These are phyloP conservation scores for Phymatotrichopsis omnivora DNA, from an alignment of 2,329 filamentous ascomycete species.

Conservation along the genomic window DNA sequence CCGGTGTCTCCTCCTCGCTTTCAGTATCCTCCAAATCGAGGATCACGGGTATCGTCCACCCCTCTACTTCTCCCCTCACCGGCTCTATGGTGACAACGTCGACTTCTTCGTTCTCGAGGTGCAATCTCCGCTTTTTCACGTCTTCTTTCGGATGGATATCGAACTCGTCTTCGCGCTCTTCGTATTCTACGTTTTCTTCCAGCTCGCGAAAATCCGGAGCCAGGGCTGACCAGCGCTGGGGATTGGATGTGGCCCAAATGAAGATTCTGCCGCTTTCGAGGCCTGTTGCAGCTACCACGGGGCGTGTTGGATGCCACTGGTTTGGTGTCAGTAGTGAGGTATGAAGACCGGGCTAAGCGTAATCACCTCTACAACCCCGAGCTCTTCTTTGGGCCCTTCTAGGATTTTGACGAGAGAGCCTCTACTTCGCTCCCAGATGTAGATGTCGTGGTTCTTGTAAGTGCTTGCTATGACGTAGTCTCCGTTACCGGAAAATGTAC, in stretches of 20 bases:
- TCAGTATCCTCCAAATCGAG: slow-evolving; percentile 88
- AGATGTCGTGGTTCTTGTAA: slow-evolving; percentile 97
- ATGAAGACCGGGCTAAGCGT: background rate
- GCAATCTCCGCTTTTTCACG: slow-evolving; percentile 78
- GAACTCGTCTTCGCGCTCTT: slow-evolving; percentile 93
- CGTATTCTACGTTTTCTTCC: slow-evolving; percentile 95
- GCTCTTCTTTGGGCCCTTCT: slow-evolving; percentile 91
- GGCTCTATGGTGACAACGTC: slow-evolving; percentile 74
- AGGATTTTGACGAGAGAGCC: slow-evolving; percentile 93
- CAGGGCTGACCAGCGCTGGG: slow-evolving; percentile 92
- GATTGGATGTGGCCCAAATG: slow-evolving; percentile 90
- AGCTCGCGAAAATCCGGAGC: slow-evolving; percentile 96
- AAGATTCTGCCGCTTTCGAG: slow-evolving; percentile 89
- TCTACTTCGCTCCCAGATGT: slow-evolving; percentile 92
- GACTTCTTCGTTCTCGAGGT: slow-evolving; percentile 85
- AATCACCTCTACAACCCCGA: slow-evolving; percentile 68
- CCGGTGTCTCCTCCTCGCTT: slow-evolving; percentile 67
- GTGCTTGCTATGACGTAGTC: slow-evolving; percentile 96
- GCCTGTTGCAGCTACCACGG: slow-evolving; percentile 81
- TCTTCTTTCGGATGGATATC: slow-evolving; percentile 95
- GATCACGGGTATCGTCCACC: slow-evolving; percentile 66
- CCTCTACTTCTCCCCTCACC: slow-evolving; percentile 46
- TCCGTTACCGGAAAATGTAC: slow-evolving; percentile 84
- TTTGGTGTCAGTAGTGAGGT: slow-evolving; percentile 3
- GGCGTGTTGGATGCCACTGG: slow-evolving; percentile 76